Conservation (phyloP, 176 grass and related monocot genomes). For the Triticum dicoccoides region DNA sequence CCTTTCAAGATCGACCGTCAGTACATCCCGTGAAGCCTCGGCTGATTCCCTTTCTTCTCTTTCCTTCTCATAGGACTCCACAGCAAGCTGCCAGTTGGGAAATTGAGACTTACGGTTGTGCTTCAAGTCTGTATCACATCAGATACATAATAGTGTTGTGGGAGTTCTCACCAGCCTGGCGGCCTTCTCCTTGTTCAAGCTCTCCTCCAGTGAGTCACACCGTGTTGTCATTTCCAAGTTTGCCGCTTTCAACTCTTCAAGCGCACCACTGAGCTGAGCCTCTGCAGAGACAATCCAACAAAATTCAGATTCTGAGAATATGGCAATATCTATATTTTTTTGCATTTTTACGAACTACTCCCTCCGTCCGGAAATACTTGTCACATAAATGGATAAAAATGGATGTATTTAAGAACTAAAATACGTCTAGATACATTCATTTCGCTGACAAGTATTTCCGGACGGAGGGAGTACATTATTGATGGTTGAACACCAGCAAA, state of each 20-base stretch:
- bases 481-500: not conserved
- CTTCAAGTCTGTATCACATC: not conserved
- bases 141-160: not conserved
- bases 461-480: not conserved
- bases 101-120: not conserved
- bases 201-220: slow-evolving; percentile 48
- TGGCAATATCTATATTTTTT: not conserved
- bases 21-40: slow-evolving; percentile 31
- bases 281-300: slow-evolving; percentile 34
- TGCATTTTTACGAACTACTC: not conserved
- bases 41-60: slow-evolving; percentile 44
- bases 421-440: too few relatives aligned
- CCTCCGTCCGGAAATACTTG: too few relatives aligned
- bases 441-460: too few relatives aligned
- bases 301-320: not conserved
- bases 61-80: slow-evolving; percentile 65
- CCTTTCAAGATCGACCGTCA: slow-evolving; percentile 66
- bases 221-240: slow-evolving; percentile 43
- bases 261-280: slow-evolving; percentile 43
- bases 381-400: too few relatives aligned
- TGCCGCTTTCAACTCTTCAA: slow-evolving; percentile 41
- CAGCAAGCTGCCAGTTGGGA: slow-evolving; percentile 38
- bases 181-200: slow-evolving; percentile 56
- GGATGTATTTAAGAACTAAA: too few relatives aligned
- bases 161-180: slow-evolving; percentile 52